These are phyloP conservation scores for Pyrus communis DNA, from an alignment of 306 rosid genomes.

Conservation along the genomic window DNA sequence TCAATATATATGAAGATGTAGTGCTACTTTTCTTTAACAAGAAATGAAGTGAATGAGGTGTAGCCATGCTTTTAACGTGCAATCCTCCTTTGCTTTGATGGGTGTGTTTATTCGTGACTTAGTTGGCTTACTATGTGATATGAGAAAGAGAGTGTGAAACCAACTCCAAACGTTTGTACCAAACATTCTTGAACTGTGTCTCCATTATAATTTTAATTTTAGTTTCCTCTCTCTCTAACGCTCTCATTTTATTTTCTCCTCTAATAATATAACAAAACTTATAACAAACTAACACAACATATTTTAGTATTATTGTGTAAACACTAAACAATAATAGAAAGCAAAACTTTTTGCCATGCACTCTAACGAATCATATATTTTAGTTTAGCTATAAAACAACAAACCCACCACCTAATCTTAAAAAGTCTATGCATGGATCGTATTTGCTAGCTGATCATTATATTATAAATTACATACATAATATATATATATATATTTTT, in stretches of 20 bases:
- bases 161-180: conserved; percentile 32
- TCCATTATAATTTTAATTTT: background rate
- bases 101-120: conserved; percentile 27
- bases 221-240: background rate
- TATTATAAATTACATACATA: background rate
- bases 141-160: conserved; percentile 32
- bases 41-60: conserved; percentile 29
- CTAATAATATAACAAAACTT: background rate
- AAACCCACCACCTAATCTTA: conserved; percentile 9
- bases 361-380: background rate
- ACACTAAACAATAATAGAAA: background rate
- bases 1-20: conserved; percentile 5
- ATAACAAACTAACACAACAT: background rate
- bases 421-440: background rate
- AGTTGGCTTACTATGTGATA: conserved; percentile 21
- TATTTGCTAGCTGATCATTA: background rate
- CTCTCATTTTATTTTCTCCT: conserved; percentile 10
- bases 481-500: no score
- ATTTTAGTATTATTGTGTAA: background rate
- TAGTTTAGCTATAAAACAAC: conserved; percentile 16
- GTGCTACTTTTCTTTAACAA: conserved; percentile 25
- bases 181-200: conserved; percentile 25
- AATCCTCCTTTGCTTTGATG: conserved; percentile 29
- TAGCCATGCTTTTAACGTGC: conserved; percentile 50
- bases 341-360: background rate